Percentiles rank a stretch among this genome's conserved stretches.
Evolutionary conservation across 257 asterid genomes (phyloP).

Genomic region (Solanum verrucosum): DNA sequence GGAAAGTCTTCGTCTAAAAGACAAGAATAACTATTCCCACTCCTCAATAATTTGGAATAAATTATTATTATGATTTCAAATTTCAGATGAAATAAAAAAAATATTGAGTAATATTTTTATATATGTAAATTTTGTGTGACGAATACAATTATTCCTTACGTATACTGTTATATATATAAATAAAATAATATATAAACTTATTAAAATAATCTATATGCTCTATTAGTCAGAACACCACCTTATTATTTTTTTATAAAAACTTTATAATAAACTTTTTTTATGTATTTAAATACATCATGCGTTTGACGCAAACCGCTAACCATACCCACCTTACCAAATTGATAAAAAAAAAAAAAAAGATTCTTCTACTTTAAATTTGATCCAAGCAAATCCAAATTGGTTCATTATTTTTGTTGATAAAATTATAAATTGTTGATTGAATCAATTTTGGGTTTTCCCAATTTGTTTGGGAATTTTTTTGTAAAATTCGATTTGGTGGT

Average conservation of each 20-base stretch:
- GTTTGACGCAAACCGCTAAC: background rate
- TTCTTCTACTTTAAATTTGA: background rate
- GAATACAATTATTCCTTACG: background rate
- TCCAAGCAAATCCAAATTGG: background rate
- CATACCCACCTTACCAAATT: background rate
- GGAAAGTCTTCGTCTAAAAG: background rate
- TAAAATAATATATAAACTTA: background rate
- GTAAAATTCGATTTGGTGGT: background rate
- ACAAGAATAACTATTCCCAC: background rate
- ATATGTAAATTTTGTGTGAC: background rate
- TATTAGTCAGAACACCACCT: background rate
- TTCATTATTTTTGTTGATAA: background rate
- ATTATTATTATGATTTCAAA: background rate
- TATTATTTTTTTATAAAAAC: background rate
- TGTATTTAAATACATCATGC: background rate
- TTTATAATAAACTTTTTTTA: background rate
- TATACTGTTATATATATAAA: background rate
- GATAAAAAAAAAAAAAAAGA: background rate
- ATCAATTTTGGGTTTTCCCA: background rate
- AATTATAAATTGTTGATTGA: background rate
- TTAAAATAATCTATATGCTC: background rate
- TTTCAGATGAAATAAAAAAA: background rate
- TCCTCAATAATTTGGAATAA: background rate
- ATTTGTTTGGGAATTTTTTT: background rate
- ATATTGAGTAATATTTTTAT: background rate